A percentile compares a stretch with the other conserved stretches of the same genome.
Conservation (phyloP, 2,329 filamentous ascomycete genomes). For the Penicillium hordei region DNA sequence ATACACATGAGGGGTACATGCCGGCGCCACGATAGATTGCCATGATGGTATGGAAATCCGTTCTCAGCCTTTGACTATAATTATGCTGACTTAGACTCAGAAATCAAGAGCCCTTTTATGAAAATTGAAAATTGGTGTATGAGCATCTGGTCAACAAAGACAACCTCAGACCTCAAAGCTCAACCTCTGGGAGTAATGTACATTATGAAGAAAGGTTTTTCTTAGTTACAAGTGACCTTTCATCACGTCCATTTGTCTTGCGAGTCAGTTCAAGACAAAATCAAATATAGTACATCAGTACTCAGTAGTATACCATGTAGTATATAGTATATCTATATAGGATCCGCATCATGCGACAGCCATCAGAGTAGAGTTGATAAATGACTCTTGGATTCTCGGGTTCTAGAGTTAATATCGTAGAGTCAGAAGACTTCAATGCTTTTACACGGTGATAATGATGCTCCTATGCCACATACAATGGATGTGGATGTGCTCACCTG, state of each 20-base stretch:
- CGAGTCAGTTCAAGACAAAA: not conserved
- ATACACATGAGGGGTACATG: conserved; percentile 20
- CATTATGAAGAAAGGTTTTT: not conserved
- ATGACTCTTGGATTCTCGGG: not conserved
- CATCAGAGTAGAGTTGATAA: conserved; percentile 1
- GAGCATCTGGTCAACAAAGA: conserved; percentile 1
- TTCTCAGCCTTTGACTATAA: not conserved
- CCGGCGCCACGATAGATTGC: conserved; percentile 30
- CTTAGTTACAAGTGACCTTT: not conserved
- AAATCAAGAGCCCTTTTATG: conserved; percentile 17
- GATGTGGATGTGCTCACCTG: not conserved
- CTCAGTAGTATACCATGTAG: not conserved
- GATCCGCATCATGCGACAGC: conserved; percentile 12
- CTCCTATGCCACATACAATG: not conserved
- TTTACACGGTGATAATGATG: not conserved
- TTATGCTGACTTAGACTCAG: conserved; percentile 23
- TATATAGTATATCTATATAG: not conserved
- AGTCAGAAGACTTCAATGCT: not conserved
- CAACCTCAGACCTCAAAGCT: not conserved
- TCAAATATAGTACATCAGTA: not conserved
- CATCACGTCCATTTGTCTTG: not conserved
- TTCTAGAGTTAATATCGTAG: not conserved
- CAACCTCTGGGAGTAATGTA: conserved; percentile 1
- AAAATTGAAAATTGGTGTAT: conserved; percentile 2
- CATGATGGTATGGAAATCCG: conserved; percentile 26